Evolutionary conservation across 1,284 basidiomycete genomes (phyloP).

Genomic region (Ganoderma sp.): DNA sequence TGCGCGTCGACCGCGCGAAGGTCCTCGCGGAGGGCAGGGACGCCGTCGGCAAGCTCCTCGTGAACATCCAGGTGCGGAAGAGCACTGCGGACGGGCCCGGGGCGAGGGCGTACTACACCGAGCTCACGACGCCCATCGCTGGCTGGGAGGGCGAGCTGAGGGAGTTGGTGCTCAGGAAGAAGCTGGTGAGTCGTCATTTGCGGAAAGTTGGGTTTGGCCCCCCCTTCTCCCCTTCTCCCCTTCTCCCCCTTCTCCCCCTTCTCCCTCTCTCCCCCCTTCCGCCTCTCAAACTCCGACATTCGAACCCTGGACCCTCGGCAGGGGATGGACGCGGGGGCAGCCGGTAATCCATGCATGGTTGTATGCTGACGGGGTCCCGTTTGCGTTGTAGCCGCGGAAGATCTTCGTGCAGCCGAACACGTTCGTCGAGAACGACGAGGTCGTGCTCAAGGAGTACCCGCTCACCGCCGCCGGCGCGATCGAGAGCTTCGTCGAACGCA

Average conservation of each 20-base stretch:
- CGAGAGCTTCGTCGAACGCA: constrained; percentile 80
- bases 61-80: constrained; percentile 82
- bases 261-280: not conserved
- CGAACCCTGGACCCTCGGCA: not conserved
- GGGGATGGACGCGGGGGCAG: not conserved
- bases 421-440: constrained; percentile 65
- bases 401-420: constrained; percentile 85
- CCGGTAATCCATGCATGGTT: not conserved
- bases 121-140: constrained; percentile 71
- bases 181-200: constrained; percentile 61
- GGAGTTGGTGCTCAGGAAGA: constrained; percentile 78
- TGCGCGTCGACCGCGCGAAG: constrained; percentile 73
- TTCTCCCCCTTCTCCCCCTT: too few species aligned
- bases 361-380: constrained; percentile 2
- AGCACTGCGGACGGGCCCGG: constrained; percentile 82
- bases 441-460: constrained; percentile 79
- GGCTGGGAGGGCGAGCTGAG: constrained; percentile 80
- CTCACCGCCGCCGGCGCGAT: constrained; percentile 74
- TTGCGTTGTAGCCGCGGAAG: constrained; percentile 67
- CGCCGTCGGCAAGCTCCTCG: constrained; percentile 71
- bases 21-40: constrained; percentile 69
- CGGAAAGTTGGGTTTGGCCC: not conserved
- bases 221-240: too few species aligned
- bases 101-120: constrained; percentile 74
- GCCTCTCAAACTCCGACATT: not conserved